Percentiles rank a stretch among this genome's conserved stretches.
phyloP scores from a whole-genome alignment of 495 filamentous ascomycete genomes.

The Daldinia caldariorum region DNA sequence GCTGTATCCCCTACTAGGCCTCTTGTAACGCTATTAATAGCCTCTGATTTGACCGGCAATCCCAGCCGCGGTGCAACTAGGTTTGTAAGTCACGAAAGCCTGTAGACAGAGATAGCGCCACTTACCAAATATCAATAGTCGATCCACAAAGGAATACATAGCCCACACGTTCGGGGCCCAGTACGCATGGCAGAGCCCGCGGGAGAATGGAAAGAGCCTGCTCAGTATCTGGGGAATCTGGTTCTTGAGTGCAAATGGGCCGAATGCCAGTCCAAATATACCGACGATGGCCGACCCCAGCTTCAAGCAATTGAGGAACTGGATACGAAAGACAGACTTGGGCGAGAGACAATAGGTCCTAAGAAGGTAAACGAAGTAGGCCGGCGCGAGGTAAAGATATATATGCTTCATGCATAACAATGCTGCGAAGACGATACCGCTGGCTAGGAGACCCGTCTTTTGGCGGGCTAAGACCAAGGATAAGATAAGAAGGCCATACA shows the following conservation, averaged over 20 bases:
- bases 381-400: constrained; percentile 94
- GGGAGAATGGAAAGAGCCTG: constrained; percentile 90
- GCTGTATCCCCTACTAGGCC: constrained; percentile 95
- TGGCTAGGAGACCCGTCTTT: constrained; percentile 76
- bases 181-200: constrained; percentile 95
- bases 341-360: constrained; percentile 87
- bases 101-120: constrained; percentile 23
- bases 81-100: constrained; percentile 41
- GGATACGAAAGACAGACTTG: constrained; percentile 77
- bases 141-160: constrained; percentile 91
- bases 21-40: constrained; percentile 87
- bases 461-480: constrained; percentile 85
- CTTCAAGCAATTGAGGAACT: constrained; percentile 80
- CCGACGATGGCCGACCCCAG: constrained; percentile 75
- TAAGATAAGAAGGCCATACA: constrained; percentile 88
- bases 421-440: constrained; percentile 82
- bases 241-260: constrained; percentile 83
- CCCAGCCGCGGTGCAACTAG: constrained; percentile 82
- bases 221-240: constrained; percentile 89
- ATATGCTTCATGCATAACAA: constrained; percentile 97
- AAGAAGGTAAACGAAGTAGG: constrained; percentile 90
- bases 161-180: constrained; percentile 99
- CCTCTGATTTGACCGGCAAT: constrained; percentile 73
- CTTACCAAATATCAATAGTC: constrained; percentile 81
- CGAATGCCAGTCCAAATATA: constrained; percentile 86